Percentiles rank a stretch among this genome's conserved stretches.
phyloP scores from a whole-genome alignment of 345 rosid genomes.

The Salix viminalis region DNA sequence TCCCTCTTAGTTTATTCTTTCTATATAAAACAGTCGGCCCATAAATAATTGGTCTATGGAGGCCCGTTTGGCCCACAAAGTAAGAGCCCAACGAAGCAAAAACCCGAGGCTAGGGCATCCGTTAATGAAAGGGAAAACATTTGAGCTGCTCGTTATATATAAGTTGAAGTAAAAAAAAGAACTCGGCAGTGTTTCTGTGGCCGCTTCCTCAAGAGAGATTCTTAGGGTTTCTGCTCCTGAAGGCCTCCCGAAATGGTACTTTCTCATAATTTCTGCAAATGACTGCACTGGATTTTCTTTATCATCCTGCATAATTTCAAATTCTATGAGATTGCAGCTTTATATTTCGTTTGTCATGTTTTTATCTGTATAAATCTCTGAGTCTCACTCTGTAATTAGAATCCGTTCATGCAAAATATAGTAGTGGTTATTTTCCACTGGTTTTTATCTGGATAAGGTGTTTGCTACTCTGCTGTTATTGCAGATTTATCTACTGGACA shows the following conservation, averaged over 20 bases:
- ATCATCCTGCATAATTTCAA: neutral
- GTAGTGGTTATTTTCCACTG: neutral
- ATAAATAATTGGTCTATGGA: neutral
- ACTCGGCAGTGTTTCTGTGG: neutral
- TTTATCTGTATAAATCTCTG: neutral
- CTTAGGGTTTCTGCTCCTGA: conserved; percentile 6
- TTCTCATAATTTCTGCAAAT: neutral
- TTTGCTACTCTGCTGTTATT: no score
- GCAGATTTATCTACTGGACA: neutral
- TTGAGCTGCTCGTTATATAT: neutral
- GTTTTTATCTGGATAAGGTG: neutral
- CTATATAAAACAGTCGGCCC: neutral
- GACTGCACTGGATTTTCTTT: neutral
- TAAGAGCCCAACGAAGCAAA: neutral
- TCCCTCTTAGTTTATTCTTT: no score
- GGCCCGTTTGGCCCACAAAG: neutral
- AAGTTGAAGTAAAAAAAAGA: neutral
- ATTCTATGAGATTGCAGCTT: neutral
- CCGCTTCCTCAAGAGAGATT: neutral
- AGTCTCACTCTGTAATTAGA: neutral
- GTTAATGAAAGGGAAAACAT: neutral
- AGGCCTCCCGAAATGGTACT: conserved; percentile 18
- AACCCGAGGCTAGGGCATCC: neutral
- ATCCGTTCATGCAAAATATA: no score
- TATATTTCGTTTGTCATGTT: neutral